Conservation (phyloP, 2,329 filamentous ascomycete species). For the Fusarium sp. region DNA sequence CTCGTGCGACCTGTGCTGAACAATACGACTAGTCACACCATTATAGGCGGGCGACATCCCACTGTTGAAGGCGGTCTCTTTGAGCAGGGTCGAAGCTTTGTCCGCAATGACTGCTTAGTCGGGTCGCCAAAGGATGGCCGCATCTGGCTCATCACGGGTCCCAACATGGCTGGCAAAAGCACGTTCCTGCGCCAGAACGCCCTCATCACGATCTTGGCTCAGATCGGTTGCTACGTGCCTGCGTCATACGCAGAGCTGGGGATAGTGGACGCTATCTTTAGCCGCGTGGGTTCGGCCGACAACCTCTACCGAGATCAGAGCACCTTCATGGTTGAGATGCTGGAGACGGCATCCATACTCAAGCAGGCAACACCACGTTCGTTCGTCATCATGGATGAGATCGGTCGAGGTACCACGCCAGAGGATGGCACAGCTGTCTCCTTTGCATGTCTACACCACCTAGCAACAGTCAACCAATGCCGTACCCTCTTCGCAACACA, state of each 20-base stretch:
- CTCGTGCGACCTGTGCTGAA: slow-evolving; percentile 83
- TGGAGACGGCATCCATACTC: slow-evolving; percentile 93
- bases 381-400: slow-evolving; percentile 99
- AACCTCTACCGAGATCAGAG: slow-evolving; percentile 95
- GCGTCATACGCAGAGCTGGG: slow-evolving; percentile 89
- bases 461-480: slow-evolving; percentile 83
- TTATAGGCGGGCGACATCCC: slow-evolving; percentile 90
- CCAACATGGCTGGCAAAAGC: slow-evolving; percentile 99
- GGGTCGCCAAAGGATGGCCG: slow-evolving; percentile 75
- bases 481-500: slow-evolving; percentile 94
- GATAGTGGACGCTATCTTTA: slow-evolving; percentile 96
- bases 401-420: slow-evolving; percentile 93
- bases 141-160: slow-evolving; percentile 80
- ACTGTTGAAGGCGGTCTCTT: slow-evolving; percentile 89
- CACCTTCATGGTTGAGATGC: slow-evolving; percentile 99
- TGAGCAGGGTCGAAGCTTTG: slow-evolving; percentile 85
- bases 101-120: slow-evolving; percentile 87
- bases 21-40: slow-evolving; percentile 75
- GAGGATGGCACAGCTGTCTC: slow-evolving; percentile 92
- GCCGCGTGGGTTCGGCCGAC: slow-evolving; percentile 92
- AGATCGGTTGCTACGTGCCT: slow-evolving; percentile 93
- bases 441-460: slow-evolving; percentile 88
- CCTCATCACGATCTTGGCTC: slow-evolving; percentile 92
- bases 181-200: slow-evolving; percentile 97
- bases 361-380: slow-evolving; percentile 85